These are phyloP conservation scores for Poronia punctata DNA, from an alignment of 495 filamentous ascomycete genomes.

Conservation along the genomic window DNA sequence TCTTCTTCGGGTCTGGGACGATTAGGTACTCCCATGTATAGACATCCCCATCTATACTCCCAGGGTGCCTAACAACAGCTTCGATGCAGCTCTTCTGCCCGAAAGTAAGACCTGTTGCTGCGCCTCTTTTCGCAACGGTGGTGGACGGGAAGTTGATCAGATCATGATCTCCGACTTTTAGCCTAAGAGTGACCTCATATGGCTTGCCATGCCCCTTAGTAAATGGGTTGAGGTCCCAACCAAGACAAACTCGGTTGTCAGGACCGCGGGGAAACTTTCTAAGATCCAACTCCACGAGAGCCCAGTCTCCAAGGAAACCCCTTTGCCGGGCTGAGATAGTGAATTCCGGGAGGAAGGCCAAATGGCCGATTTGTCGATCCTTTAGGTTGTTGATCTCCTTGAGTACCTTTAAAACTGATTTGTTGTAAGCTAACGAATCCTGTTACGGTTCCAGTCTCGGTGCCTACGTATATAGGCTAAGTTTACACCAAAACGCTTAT, in stretches of 20 bases:
- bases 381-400: background rate
- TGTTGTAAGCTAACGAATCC: background rate
- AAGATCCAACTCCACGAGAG: conserved; percentile 2
- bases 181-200: background rate
- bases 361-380: conserved; percentile 2
- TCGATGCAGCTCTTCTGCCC: conserved; percentile 5
- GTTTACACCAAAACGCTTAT: no score
- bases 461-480: no score
- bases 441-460: background rate
- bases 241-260: conserved; percentile 1
- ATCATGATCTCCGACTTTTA: background rate
- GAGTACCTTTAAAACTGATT: background rate
- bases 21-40: conserved; percentile 7
- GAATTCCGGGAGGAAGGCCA: conserved; percentile 1
- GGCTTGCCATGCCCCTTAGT: background rate
- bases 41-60: background rate
- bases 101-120: conserved; percentile 1
- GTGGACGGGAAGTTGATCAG: conserved; percentile 1
- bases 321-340: background rate
- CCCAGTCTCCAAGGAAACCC: conserved; percentile 5
- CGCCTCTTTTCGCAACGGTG: conserved; percentile 3
- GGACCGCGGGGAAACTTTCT: background rate
- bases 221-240: background rate
- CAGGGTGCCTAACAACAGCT: conserved; percentile 5
- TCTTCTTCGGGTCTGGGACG: background rate